Percentiles rank a stretch among this genome's conserved stretches.
These are phyloP conservation scores for Aphanomyces invadans DNA, from an alignment of 352 stramenopile species.

Conservation along the genomic window DNA sequence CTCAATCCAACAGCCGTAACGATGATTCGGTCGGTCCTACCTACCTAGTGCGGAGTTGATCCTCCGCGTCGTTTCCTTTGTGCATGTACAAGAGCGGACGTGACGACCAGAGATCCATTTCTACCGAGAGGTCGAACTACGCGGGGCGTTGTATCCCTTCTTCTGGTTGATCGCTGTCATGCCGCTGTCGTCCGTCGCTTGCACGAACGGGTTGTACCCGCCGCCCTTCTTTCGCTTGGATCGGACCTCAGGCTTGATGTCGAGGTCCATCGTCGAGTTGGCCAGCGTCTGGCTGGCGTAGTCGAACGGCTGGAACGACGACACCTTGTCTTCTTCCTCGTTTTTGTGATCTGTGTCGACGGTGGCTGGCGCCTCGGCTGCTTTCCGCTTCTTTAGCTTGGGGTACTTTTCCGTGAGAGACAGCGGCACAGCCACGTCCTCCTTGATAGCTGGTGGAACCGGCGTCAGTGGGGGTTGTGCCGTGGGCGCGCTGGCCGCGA, in stretches of 20 bases:
- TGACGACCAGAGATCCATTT: too few relatives aligned
- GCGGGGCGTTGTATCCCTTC: constrained; percentile 77
- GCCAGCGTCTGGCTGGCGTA: constrained; percentile 44
- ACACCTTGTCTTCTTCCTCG: constrained; percentile 25
- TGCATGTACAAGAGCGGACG: too few relatives aligned
- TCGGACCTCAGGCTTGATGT: constrained; percentile 25
- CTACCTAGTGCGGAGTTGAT: too few relatives aligned
- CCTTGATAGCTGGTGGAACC: constrained; percentile 11
- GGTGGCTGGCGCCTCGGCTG: constrained; percentile 12
- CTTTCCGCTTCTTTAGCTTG: constrained; percentile 52
- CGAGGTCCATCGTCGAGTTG: constrained; percentile 43
- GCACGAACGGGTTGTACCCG: constrained; percentile 75
- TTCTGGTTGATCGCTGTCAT: constrained; percentile 32
- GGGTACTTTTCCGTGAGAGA: constrained; percentile 71
- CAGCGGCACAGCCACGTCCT: constrained; percentile 33
- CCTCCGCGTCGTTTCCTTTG: too few relatives aligned
- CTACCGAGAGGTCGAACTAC: constrained; percentile 80
- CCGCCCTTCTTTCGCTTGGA: constrained; percentile 33
- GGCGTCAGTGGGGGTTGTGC: constrained; percentile 8
- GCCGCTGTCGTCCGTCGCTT: constrained; percentile 36
- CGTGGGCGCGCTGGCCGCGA: background rate
- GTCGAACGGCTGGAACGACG: constrained; percentile 41
- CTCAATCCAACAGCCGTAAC: too few relatives aligned
- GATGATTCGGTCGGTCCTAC: too few relatives aligned
- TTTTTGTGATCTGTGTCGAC: constrained; percentile 24